Base-by-base conservation (phyloP, 805 yeast genomes). In the Henningerozyma blattae region DNA sequence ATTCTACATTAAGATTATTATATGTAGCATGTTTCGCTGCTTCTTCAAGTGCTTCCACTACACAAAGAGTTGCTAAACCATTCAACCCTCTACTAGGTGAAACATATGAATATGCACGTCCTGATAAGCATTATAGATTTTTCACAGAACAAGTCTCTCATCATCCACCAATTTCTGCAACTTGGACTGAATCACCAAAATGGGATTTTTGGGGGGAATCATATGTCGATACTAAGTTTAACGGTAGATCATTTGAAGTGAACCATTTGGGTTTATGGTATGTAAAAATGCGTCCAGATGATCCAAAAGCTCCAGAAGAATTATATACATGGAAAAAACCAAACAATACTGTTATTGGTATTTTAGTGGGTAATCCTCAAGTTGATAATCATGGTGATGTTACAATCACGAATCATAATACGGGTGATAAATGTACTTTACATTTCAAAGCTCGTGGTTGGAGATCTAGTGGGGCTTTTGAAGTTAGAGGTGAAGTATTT, bases 171-270 rank as follows among this genome's bases (percentile, higher is more conserved):
- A 75, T 89, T 37, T 83, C 94, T 45, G 97, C 97, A 0, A 71
- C 91, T 45, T 54, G 70, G 47, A 93, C 94, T 3, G 93, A 89
- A 55, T 70, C 91, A 3, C 71, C 85, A 3, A 72, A 74, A 42
- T 89, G 96, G 96, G 94, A 86, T 41, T 91, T 87, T 51, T 87
- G 75, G 52, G 98, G 98, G 40, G 95, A 87, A 48, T 77, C 89
- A 37, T 77, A 84, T 17, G 96, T 89, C 27, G 86, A 84, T 45
- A 77, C 94, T 10, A 77, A 78, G 46, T 89, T 91, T 52, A 72
- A 75, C 41, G 97, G 96, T 22, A 73, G 96, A 42, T 79, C 94
- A 1, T 91, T 89, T 58, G 96, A 86, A 54, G 82, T 87, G 47
- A 83, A 81, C 46, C 98, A 93, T 42, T 66, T 84, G 36, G 97